Conservation (phyloP, 352 stramenopile species). For the Pelagophyceae sp. region DNA sequence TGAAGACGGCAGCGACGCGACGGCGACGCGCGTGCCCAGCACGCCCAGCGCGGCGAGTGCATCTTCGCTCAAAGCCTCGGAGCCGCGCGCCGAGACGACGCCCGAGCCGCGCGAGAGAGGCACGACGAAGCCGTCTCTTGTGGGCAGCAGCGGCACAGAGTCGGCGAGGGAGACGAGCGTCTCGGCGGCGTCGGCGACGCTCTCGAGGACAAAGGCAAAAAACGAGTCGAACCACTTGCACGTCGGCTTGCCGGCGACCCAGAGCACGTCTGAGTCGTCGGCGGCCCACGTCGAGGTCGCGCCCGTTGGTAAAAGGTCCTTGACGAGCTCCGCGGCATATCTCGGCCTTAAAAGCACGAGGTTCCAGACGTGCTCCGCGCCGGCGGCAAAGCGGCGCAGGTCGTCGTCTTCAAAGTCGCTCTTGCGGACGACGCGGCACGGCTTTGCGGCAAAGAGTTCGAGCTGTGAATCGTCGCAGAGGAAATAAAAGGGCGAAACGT, state of each 20-base stretch:
- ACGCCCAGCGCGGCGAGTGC: background rate
- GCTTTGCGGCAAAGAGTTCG: background rate
- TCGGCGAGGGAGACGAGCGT: slow-evolving; percentile 10
- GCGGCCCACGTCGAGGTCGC: no score
- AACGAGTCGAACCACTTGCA: slow-evolving; percentile 24
- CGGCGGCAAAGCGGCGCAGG: background rate
- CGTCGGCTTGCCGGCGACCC: slow-evolving; percentile 1
- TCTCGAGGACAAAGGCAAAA: slow-evolving; percentile 23
- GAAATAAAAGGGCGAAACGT: background rate
- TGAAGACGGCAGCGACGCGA: background rate
- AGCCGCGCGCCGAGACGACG: background rate
- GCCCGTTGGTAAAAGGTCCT: background rate
- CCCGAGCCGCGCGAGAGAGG: background rate
- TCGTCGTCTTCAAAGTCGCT: background rate
- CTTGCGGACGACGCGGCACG: background rate
- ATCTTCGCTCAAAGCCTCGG: background rate
- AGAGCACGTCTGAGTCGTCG: background rate
- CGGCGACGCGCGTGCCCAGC: background rate
- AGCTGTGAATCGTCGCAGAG: background rate
- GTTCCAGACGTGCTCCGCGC: background rate
- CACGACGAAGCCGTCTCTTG: slow-evolving; percentile 4
- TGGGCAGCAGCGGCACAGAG: slow-evolving; percentile 12
- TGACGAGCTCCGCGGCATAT: background rate
- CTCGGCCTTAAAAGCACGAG: background rate
- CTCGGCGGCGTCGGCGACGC: background rate